These are phyloP conservation scores for Colletotrichum euphorbiae DNA, from an alignment of 2,329 filamentous ascomycete genomes.

Conservation along the genomic window DNA sequence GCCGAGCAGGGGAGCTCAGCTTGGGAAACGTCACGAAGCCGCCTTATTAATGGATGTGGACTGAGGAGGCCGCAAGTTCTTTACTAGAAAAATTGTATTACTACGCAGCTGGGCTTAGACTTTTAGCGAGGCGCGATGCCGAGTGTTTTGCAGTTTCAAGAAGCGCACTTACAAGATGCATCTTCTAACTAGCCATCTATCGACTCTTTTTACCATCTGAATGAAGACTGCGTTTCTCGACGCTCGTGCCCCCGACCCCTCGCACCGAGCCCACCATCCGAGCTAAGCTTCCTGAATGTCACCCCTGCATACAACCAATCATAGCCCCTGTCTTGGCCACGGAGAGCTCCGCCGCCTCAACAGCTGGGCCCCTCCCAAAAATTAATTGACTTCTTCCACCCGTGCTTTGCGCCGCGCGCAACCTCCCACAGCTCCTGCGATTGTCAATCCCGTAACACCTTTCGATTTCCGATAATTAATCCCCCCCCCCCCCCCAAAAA, in stretches of 20 bases:
- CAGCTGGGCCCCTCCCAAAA: slow-evolving; percentile 1
- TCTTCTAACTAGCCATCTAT: slow-evolving; percentile 6
- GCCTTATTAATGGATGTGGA: slow-evolving; percentile 55
- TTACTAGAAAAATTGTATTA: slow-evolving; percentile 32
- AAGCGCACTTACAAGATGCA: slow-evolving; percentile 10
- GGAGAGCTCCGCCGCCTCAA: slow-evolving; percentile 19
- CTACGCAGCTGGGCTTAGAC: slow-evolving; percentile 32
- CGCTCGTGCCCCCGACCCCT: slow-evolving; percentile 8
- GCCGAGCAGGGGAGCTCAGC: slow-evolving; percentile 57
- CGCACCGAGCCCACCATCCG: slow-evolving; percentile 16
- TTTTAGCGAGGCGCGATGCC: slow-evolving; percentile 37
- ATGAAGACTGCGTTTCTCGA: too few species aligned
- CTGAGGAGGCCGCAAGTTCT: neutral
- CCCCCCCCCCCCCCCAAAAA: neutral
- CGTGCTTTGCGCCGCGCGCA: neutral
- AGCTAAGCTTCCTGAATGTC: slow-evolving; percentile 11
- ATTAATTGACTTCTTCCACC: slow-evolving; percentile 21
- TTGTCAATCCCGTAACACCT: too few species aligned
- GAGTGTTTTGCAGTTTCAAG: slow-evolving; percentile 28
- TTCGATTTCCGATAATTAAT: neutral
- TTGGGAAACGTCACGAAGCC: slow-evolving; percentile 61
- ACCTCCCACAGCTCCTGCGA: neutral
- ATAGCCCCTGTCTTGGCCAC: neutral
- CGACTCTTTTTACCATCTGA: too few species aligned
- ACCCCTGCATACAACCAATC: slow-evolving; percentile 31